Evolutionary conservation across 768 basidiomycete species (phyloP), one percentile per base, ranked within the genome.

Genomic region (Coprinopsis marcescibilis): DNA sequence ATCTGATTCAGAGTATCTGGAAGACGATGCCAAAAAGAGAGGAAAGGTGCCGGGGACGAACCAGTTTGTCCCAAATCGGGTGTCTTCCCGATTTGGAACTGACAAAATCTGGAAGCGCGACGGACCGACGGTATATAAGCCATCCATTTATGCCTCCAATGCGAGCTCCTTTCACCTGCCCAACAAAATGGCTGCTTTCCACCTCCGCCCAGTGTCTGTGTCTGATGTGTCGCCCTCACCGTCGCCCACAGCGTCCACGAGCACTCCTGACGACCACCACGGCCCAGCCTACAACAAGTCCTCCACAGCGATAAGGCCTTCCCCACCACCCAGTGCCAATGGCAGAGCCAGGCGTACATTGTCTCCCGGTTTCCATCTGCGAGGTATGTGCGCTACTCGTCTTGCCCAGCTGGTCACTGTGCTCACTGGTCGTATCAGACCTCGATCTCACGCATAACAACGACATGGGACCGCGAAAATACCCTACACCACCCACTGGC

Each of bases 401-500:
- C 30, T 40, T 50, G 30, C 8, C 35, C 30, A 21, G 20, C 36
- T 26, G 17, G 33, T 17, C 14, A 46, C 32, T 45, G 10, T 47
- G 48, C n/a, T 33, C 29, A 30, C 27, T 45, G 41, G 13, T 27
- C 24, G 36, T 32, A 54, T 10, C 57, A 85, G 84, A 87, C 60
- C 68, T 87, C 55, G 83, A 85, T 59, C 72, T 85, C 40, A 67
- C 75, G 0, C 75, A 77, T 48, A 66, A 72, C 32, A 66, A 71
- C 46, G 75, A 74, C 53, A 65, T 71, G 49, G 60, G 65, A 2
- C 65, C 73, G 2, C 69, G 81, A 48, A 81, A 80, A 52, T 85
- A 79, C 59, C 86, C 86, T 14, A 77, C 83, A 1, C 87, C 87
- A 1, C 82, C 85, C 3, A 86, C 83, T 0, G 86, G 86, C 2